Evolutionary conservation across 345 rosid species (phyloP).

Genomic region (Noccaea caerulescens): DNA sequence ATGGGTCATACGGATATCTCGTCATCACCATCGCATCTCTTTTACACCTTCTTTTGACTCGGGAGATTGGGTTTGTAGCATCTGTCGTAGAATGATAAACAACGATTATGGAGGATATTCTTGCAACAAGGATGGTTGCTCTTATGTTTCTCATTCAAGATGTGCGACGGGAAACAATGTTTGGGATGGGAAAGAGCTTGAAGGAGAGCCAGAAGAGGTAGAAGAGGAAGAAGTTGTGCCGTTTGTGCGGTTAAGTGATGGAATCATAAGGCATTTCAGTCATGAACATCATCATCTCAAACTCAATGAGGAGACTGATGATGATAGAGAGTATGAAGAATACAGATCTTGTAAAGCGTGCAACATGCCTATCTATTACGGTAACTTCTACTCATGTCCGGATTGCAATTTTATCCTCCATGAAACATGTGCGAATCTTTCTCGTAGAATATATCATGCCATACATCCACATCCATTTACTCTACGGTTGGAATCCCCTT

Average conservation of each 20-base stretch:
- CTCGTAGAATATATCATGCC: not conserved
- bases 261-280: constrained; percentile 1
- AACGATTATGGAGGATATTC: no score
- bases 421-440: not conserved
- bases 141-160: not conserved
- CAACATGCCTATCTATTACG: not conserved
- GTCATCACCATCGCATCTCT: no score
- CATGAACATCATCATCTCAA: not conserved
- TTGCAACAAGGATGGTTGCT: not conserved
- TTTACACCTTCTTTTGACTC: no score
- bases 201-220: not conserved
- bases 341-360: not conserved
- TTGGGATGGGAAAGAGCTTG: constrained; percentile 7
- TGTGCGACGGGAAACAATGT: constrained; percentile 13
- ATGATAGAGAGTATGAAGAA: not conserved
- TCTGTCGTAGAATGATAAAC: no score
- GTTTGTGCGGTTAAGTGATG: not conserved
- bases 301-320: not conserved
- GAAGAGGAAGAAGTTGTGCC: not conserved
- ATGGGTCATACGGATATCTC: no score
- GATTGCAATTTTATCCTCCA: constrained; percentile 9
- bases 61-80: no score
- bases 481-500: not conserved
- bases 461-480: not conserved
- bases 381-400: not conserved